Evolutionary conservation across 192 early-diverging fungal species (phyloP).

Genomic region (Coemansia sp.): DNA sequence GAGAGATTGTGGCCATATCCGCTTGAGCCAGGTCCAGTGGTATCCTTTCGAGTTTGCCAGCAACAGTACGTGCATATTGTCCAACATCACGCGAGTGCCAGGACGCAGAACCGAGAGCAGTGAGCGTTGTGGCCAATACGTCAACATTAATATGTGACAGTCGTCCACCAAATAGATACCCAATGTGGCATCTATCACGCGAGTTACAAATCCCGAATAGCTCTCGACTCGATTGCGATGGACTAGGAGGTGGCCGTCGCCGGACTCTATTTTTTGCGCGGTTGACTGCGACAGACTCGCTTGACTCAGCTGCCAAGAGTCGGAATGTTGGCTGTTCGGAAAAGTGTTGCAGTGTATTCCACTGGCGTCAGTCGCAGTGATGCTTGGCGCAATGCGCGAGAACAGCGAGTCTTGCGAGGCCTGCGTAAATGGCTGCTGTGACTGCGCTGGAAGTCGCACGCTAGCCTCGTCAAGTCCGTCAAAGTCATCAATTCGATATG

Average conservation of each 20-base stretch:
- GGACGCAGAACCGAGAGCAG: slow-evolving; percentile 30
- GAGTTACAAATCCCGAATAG: slow-evolving; percentile 41
- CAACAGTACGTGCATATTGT: slow-evolving; percentile 37
- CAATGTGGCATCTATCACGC: slow-evolving; percentile 30
- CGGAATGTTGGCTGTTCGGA: not conserved
- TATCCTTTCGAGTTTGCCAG: slow-evolving; percentile 32
- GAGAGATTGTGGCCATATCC: not conserved
- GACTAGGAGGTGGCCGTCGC: slow-evolving; percentile 23
- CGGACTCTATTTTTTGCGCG: not conserved
- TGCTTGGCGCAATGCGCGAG: slow-evolving; percentile 16
- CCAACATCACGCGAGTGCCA: slow-evolving; percentile 39
- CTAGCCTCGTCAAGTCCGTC: slow-evolving; percentile 25
- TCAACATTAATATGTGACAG: slow-evolving; percentile 35
- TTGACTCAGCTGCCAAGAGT: not conserved
- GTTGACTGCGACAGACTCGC: not conserved
- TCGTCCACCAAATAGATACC: slow-evolving; percentile 45
- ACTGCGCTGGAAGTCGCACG: not conserved
- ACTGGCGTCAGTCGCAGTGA: not conserved
- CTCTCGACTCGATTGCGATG: slow-evolving; percentile 31
- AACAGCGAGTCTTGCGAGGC: slow-evolving; percentile 30
- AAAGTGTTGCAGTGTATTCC: not conserved
- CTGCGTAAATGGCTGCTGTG: slow-evolving; percentile 31
- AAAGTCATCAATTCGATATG: slow-evolving; percentile 30
- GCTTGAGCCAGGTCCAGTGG: slow-evolving; percentile 42
- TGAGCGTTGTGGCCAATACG: slow-evolving; percentile 38